Base-by-base conservation (phyloP, 768 basidiomycete genomes). In the Podaxis mareebaensis region DNA sequence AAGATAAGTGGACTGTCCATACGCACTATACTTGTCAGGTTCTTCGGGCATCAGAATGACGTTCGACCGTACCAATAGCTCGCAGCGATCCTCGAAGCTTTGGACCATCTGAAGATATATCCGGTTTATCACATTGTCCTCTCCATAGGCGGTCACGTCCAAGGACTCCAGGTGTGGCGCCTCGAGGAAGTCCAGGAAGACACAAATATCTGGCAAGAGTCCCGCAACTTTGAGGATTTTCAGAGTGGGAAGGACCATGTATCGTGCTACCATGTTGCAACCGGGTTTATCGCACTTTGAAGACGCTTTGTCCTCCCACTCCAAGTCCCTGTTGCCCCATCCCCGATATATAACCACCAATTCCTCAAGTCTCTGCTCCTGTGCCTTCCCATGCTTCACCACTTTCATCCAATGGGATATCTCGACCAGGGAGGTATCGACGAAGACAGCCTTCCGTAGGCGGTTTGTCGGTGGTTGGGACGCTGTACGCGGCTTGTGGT, bases 161-260 rank as follows among this genome's bases (percentile, higher is more conserved):
- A 54, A n/a, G 36, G n/a, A 17, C 30, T 36, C n/a, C 17, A 54
- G 53, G 6, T 20, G 17, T 22, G 44, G 44, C 20, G 20, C 44
- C n/a, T 46, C n/a, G 40, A 58, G 44, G 15, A 58, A 28, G 30
- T 46, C 57, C 13, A 58, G n/a, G 7, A 58, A 11, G 44, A 46
- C n/a, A 20, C 57, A 58, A 26, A 58, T 58, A n/a, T 58, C 57
- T 20, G 57, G 57, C n/a, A 58, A 39, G 44, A 22, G 46, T 24
- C 57, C 57, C 11, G 57, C 57, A 15, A 58, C 39, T 26, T 46
- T 58, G 22, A 58, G 40, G 40, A 2, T 58, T 28, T 20, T 58
- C 15, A 58, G 57, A 10, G 57, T 30, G 17, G 57, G 57, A 42
- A 58, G 40, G 39, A 28, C 10, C 57, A 58, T 44, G 28, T 30